phyloP scores from a whole-genome alignment of 1,284 basidiomycete species.

The Moesziomyces antarcticus region DNA sequence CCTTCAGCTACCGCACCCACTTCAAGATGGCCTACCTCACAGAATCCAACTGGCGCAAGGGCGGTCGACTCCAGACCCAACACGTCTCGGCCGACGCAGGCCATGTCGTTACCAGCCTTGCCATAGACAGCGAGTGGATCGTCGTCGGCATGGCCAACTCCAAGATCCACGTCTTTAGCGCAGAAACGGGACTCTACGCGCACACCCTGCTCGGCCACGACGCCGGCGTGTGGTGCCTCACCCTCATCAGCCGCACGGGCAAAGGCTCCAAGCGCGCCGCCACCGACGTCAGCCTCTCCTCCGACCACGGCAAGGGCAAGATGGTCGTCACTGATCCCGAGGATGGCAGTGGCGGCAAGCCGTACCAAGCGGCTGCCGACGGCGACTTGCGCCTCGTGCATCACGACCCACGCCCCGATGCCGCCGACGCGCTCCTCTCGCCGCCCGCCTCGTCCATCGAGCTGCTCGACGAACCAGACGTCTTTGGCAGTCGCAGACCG shows the following conservation, averaged over 20 bases:
- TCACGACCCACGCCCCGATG: conserved; percentile 53
- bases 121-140: conserved; percentile 85
- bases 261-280: conserved; percentile 11
- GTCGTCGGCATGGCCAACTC: conserved; percentile 89
- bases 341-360: conserved; percentile 48
- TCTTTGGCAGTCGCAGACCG: conserved; percentile 10
- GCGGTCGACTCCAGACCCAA: conserved; percentile 81
- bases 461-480: conserved; percentile 19
- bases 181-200: conserved; percentile 79
- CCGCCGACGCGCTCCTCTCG: conserved; percentile 37
- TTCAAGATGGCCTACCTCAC: conserved; percentile 83
- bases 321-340: conserved; percentile 51
- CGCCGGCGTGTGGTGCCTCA: conserved; percentile 90
- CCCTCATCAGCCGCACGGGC: conserved; percentile 71
- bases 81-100: conserved; percentile 76
- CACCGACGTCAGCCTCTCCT: conserved; percentile 2
- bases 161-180: conserved; percentile 87
- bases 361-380: conserved; percentile 45
- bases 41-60: conserved; percentile 83
- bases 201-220: conserved; percentile 86
- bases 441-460: conserved; percentile 18
- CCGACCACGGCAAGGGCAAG: conserved; percentile 35
- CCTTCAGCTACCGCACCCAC: conserved; percentile 76
- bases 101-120: conserved; percentile 83
- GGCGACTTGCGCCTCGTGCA: conserved; percentile 52